phyloP scores from a whole-genome alignment of 164 flowering plant species.

The Liquidambar formosana region DNA sequence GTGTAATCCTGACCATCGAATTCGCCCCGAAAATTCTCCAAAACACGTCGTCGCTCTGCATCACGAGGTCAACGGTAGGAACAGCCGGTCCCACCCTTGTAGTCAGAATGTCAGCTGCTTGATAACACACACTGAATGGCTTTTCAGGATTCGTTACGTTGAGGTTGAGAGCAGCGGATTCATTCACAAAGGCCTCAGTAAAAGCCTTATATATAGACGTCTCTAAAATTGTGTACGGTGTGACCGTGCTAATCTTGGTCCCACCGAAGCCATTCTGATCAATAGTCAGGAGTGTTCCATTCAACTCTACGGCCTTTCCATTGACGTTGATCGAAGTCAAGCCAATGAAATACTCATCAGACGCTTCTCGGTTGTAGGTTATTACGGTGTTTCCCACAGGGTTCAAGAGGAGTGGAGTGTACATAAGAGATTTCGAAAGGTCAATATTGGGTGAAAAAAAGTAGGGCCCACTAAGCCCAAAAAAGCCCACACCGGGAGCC shows the following conservation, averaged over 20 bases:
- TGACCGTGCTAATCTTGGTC: slow-evolving; percentile 35
- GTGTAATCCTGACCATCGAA: slow-evolving; percentile 42
- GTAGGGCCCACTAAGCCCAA: slow-evolving; percentile 38
- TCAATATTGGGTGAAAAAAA: slow-evolving; percentile 24
- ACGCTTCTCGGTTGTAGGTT: slow-evolving; percentile 10
- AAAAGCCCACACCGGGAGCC: slow-evolving; percentile 37
- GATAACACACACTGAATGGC: slow-evolving; percentile 31
- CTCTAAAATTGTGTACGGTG: slow-evolving; percentile 31
- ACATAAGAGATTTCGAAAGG: slow-evolving; percentile 29
- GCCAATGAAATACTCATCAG: slow-evolving; percentile 32
- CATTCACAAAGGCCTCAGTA: slow-evolving; percentile 19
- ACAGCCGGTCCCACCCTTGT: slow-evolving; percentile 37
- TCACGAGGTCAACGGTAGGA: slow-evolving; percentile 44
- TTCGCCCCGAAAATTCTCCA: slow-evolving; percentile 50
- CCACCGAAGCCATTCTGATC: slow-evolving; percentile 33
- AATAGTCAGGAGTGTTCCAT: slow-evolving; percentile 15
- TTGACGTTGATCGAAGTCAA: slow-evolving; percentile 23
- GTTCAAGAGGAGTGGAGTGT: slow-evolving; percentile 35
- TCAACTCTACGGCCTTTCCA: slow-evolving; percentile 16
- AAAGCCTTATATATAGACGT: slow-evolving; percentile 29
- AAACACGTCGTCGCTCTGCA: slow-evolving; percentile 27
- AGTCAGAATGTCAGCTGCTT: neutral
- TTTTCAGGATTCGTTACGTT: slow-evolving; percentile 4
- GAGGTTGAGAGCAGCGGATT: slow-evolving; percentile 22
- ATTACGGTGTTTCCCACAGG: slow-evolving; percentile 16